Conservation (phyloP, 345 rosid genomes). For the Jatropha curcas region DNA sequence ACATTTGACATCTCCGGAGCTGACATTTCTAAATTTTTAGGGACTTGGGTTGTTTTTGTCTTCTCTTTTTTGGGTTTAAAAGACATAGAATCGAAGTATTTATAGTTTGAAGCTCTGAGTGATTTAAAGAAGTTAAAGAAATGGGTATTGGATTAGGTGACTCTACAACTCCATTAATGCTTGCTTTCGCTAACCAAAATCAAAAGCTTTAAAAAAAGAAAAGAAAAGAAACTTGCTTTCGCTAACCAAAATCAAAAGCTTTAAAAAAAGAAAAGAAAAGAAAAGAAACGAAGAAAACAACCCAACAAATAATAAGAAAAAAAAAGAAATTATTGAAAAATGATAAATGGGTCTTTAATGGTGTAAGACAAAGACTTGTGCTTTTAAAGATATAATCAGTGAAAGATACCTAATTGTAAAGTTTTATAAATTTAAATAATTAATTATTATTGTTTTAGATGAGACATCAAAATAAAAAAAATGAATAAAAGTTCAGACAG, state of each 20-base stretch:
- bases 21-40: no score
- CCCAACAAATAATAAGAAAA: neutral
- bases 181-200: no score
- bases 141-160: constrained; percentile 41
- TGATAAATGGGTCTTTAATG: neutral
- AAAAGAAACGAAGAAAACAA: no score
- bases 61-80: no score
- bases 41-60: no score
- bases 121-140: constrained; percentile 20
- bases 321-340: neutral
- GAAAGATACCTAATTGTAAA: no score
- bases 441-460: no score
- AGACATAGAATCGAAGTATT: constrained; percentile 3
- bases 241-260: constrained; percentile 6
- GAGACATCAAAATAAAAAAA: no score
- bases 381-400: constrained; percentile 8
- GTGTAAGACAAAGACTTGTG: neutral
- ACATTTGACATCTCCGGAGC: constrained; percentile 40
- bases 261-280: neutral
- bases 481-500: no score
- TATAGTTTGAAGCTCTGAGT: constrained; percentile 17
- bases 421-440: no score
- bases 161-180: constrained; percentile 39
- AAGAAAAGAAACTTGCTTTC: no score
- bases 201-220: no score